Evolutionary conservation across 441 rosid genomes (phyloP).

Genomic region (Gossypium schwendimanii): DNA sequence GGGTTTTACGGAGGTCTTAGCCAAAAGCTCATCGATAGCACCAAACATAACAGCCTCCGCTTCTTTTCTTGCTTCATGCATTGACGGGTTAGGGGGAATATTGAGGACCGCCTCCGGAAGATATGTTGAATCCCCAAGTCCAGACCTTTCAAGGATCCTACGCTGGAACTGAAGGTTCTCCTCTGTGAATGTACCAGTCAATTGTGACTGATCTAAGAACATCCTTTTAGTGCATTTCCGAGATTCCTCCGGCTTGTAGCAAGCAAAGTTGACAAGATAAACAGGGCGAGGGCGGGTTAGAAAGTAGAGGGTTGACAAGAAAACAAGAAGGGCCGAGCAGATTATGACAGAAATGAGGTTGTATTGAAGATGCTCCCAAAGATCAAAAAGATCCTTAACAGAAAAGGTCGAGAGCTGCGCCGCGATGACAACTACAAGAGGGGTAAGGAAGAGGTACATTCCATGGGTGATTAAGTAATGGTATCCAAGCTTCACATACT

Average conservation of each 20-base stretch:
- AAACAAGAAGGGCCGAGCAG: conserved; percentile 44
- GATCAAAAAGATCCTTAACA: conserved; percentile 31
- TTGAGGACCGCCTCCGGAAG: conserved; percentile 46
- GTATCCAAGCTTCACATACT: conserved; percentile 54
- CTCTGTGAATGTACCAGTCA: conserved; percentile 38
- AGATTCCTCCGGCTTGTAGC: conserved; percentile 43
- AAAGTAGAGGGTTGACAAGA: conserved; percentile 37
- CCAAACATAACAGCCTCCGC: conserved; percentile 44
- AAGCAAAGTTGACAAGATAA: conserved; percentile 43
- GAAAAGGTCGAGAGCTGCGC: conserved; percentile 45
- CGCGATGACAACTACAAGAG: conserved; percentile 30
- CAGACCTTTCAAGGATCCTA: conserved; percentile 47
- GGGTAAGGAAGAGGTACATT: conserved; percentile 46
- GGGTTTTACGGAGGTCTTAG: conserved; percentile 27
- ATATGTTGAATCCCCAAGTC: conserved; percentile 47
- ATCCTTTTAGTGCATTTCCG: conserved; percentile 39
- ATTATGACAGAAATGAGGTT: conserved; percentile 42
- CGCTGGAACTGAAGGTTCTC: conserved; percentile 44
- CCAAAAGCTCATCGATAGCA: conserved; percentile 36
- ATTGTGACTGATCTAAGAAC: conserved; percentile 33
- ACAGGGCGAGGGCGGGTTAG: conserved; percentile 47
- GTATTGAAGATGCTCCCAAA: conserved; percentile 47
- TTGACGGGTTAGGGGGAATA: conserved; percentile 45
- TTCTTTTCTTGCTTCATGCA: conserved; percentile 47
- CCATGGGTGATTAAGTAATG: conserved; percentile 57